A percentile compares a stretch with the other conserved stretches of the same genome.
Evolutionary conservation across 1,284 basidiomycete genomes (phyloP).

Genomic region (Ceratobasidium papillatum): DNA sequence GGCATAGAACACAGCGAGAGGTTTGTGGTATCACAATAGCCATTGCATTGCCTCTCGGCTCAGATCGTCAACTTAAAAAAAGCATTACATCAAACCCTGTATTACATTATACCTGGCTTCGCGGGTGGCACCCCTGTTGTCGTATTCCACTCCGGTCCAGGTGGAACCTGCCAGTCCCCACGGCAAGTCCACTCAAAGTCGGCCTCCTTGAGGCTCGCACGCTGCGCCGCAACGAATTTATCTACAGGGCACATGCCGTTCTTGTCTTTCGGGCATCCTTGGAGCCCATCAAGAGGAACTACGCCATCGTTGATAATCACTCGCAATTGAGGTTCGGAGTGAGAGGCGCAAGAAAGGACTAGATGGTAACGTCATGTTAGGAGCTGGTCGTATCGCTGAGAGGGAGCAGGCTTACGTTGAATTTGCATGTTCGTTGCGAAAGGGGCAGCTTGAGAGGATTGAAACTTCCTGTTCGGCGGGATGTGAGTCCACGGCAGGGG

Average conservation of each 20-base stretch:
- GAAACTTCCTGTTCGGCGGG: slow-evolving; percentile 62
- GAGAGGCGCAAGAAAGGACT: slow-evolving; percentile 59
- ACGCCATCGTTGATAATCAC: slow-evolving; percentile 90
- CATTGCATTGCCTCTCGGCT: too few species aligned
- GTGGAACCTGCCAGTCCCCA: slow-evolving; percentile 69
- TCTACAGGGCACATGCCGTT: slow-evolving; percentile 84
- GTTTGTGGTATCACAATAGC: too few species aligned
- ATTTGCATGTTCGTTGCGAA: slow-evolving; percentile 58
- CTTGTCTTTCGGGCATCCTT: slow-evolving; percentile 69
- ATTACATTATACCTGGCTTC: neutral
- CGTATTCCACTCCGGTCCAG: slow-evolving; percentile 68
- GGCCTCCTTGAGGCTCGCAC: slow-evolving; percentile 70
- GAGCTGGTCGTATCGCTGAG: neutral
- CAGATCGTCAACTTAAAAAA: too few species aligned
- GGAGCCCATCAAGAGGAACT: slow-evolving; percentile 76
- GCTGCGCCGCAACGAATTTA: slow-evolving; percentile 76
- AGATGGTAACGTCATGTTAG: slow-evolving; percentile 53
- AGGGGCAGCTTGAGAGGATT: slow-evolving; percentile 59
- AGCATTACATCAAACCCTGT: too few species aligned
- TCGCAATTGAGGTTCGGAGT: slow-evolving; percentile 69
- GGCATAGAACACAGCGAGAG: too few species aligned
- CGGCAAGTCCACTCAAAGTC: slow-evolving; percentile 82
- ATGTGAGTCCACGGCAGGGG: slow-evolving; percentile 79
- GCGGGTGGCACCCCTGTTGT: slow-evolving; percentile 60
- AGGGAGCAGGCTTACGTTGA: neutral